Evolutionary conservation across 768 basidiomycete species (phyloP).

Genomic region (Albatrellus ellisii): DNA sequence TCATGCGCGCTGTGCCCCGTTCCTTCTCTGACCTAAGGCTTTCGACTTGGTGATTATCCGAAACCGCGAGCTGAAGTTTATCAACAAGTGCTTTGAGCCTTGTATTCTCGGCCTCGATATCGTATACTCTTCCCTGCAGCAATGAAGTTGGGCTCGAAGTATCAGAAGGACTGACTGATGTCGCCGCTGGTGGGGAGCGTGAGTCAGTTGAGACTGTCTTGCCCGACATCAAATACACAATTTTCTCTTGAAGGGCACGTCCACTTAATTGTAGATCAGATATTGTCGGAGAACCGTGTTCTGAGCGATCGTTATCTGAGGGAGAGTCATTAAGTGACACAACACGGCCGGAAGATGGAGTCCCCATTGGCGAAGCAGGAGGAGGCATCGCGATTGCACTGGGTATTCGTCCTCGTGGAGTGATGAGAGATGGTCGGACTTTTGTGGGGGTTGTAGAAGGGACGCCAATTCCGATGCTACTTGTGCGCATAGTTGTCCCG

Average conservation of each 20-base stretch:
- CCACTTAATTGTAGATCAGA: constrained; percentile 21
- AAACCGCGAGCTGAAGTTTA: constrained; percentile 8
- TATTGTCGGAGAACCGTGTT: constrained; percentile 3
- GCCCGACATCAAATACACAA: constrained; percentile 28
- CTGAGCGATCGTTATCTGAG: constrained; percentile 8
- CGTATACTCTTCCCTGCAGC: constrained; percentile 38
- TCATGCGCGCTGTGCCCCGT: constrained; percentile 24
- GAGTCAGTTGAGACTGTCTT: constrained; percentile 13
- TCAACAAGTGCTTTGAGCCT: constrained; percentile 25
- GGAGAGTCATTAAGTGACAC: constrained; percentile 25
- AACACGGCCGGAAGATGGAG: constrained; percentile 23
- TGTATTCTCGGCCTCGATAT: constrained; percentile 59
- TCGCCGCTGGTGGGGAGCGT: constrained; percentile 11
- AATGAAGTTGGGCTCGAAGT: constrained; percentile 18
- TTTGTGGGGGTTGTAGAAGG: constrained; percentile 30
- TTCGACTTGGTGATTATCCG: constrained; percentile 11
- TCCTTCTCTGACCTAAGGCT: constrained; percentile 32
- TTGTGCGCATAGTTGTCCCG: constrained; percentile 21
- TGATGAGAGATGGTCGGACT: constrained; percentile 25
- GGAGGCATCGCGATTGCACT: constrained; percentile 76
- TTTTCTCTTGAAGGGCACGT: constrained; percentile 35
- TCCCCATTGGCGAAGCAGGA: constrained; percentile 46
- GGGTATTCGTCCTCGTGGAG: constrained; percentile 54
- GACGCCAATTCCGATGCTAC: constrained; percentile 24
- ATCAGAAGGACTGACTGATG: background rate